Conservation (phyloP, 345 rosid species). For the Gossypium raimondii region DNA sequence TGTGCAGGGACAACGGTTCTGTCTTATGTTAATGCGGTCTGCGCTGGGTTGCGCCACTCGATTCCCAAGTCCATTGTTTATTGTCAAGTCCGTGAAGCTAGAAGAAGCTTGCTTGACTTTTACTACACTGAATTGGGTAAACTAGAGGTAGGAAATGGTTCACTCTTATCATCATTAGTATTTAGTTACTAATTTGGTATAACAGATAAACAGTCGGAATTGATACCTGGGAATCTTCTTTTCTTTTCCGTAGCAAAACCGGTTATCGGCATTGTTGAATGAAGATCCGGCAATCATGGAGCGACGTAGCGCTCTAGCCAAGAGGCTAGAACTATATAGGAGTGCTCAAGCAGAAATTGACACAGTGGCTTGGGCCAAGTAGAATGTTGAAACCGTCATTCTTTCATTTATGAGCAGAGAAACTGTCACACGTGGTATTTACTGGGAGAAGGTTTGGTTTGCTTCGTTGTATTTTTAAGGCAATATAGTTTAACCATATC, state of each 20-base stretch:
- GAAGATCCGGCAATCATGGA: constrained; percentile 99
- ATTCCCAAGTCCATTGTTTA: constrained; percentile 93
- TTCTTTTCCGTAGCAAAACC: constrained; percentile 57
- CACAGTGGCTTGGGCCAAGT: constrained; percentile 95
- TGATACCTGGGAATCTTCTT: background rate
- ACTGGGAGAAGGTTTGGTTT: background rate
- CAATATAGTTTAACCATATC: constrained; percentile 9
- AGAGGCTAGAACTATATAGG: constrained; percentile 88
- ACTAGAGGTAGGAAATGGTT: constrained; percentile 58
- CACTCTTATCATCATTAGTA: background rate
- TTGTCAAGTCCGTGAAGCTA: constrained; percentile 99
- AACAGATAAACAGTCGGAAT: background rate
- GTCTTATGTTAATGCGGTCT: constrained; percentile 92
- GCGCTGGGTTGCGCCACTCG: constrained; percentile 78
- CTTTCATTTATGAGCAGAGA: constrained; percentile 23
- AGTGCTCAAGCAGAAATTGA: constrained; percentile 91
- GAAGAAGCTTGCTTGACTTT: constrained; percentile 82
- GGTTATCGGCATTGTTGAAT: constrained; percentile 69
- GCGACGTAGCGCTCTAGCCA: constrained; percentile 73
- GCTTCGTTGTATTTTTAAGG: constrained; percentile 1
- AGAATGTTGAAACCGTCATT: constrained; percentile 20
- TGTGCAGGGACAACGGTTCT: constrained; percentile 79
- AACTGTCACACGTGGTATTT: background rate
- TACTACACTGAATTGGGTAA: constrained; percentile 90
- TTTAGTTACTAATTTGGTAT: background rate